Percentiles rank a stretch among this genome's conserved stretches.
Conservation (phyloP, 164 flowering plant genomes). For the Protea cynaroides region DNA sequence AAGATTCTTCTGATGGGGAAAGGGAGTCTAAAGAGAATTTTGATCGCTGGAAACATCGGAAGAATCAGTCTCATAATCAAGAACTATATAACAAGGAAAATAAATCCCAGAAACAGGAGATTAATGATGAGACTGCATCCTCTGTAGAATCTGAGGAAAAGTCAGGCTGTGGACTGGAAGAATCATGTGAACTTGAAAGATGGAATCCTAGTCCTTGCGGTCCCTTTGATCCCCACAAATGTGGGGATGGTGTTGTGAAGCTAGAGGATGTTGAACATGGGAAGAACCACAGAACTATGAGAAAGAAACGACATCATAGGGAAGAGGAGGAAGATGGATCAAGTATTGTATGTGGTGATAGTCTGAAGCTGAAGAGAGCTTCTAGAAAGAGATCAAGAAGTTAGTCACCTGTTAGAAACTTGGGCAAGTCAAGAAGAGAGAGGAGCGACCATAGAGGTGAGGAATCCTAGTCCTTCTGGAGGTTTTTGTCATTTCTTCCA, state of each 20-base stretch:
- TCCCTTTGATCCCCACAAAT: background rate
- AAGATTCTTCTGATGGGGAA: slow-evolving; percentile 7
- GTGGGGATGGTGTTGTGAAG: background rate
- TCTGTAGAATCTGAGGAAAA: background rate
- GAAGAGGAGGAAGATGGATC: background rate
- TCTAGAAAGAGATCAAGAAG: slow-evolving; percentile 14
- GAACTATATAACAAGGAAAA: background rate
- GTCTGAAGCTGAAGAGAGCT: background rate
- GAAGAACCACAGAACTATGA: background rate
- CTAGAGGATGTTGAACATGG: background rate
- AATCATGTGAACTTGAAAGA: background rate
- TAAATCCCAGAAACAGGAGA: slow-evolving; percentile 1
- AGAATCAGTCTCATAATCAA: slow-evolving; percentile 1
- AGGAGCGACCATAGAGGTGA: background rate
- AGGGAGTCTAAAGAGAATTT: background rate
- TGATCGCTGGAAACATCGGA: background rate
- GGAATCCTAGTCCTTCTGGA: background rate
- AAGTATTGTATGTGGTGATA: background rate
- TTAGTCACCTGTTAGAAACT: slow-evolving; percentile 6
- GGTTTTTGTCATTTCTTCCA: no score
- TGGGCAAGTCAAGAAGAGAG: slow-evolving; percentile 4
- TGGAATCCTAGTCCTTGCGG: background rate
- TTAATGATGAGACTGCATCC: background rate
- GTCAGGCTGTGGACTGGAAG: background rate
- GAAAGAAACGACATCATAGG: background rate